phyloP scores from a whole-genome alignment of 2,329 filamentous ascomycete species.

The Aspergillus latus region DNA sequence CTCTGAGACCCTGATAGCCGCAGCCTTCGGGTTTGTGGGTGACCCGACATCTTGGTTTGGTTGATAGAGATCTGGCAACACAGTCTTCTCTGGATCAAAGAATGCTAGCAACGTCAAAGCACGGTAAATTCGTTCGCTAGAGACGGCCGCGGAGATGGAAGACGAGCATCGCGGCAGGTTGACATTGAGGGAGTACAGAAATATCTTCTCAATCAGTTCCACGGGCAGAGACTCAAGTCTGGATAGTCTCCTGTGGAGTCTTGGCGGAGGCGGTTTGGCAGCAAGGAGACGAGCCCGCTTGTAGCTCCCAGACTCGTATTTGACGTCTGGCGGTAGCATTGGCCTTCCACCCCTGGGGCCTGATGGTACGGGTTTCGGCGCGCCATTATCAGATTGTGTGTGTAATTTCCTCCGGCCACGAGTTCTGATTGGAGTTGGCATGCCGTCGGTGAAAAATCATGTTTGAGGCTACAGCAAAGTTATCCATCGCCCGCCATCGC shows the following conservation, averaged over 20 bases:
- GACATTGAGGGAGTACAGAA: conserved; percentile 49
- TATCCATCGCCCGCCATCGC: not conserved
- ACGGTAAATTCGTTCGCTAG: conserved; percentile 43
- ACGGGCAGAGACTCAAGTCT: conserved; percentile 49
- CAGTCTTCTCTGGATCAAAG: conserved; percentile 28
- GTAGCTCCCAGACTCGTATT: conserved; percentile 8
- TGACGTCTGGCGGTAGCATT: conserved; percentile 16
- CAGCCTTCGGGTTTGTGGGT: not conserved
- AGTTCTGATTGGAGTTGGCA: conserved; percentile 33
- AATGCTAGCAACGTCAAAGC: conserved; percentile 43
- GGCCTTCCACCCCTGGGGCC: conserved; percentile 19
- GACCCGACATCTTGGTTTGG: not conserved
- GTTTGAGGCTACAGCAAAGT: not conserved
- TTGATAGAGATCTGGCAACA: not conserved
- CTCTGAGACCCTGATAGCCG: not conserved
- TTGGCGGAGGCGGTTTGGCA: conserved; percentile 1
- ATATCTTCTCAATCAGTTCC: conserved; percentile 55
- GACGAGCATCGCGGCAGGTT: conserved; percentile 46
- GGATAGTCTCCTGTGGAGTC: conserved; percentile 25
- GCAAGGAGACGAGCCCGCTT: conserved; percentile 19
- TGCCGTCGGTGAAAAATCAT: conserved; percentile 4
- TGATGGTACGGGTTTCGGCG: conserved; percentile 13
- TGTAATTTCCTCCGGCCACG: conserved; percentile 30
- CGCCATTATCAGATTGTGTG: conserved; percentile 5
- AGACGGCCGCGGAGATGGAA: conserved; percentile 40